Percentiles rank a stretch among this genome's conserved stretches.
phyloP scores from a whole-genome alignment of 2,329 filamentous ascomycete genomes.

The Trichoderma citrinoviride region DNA sequence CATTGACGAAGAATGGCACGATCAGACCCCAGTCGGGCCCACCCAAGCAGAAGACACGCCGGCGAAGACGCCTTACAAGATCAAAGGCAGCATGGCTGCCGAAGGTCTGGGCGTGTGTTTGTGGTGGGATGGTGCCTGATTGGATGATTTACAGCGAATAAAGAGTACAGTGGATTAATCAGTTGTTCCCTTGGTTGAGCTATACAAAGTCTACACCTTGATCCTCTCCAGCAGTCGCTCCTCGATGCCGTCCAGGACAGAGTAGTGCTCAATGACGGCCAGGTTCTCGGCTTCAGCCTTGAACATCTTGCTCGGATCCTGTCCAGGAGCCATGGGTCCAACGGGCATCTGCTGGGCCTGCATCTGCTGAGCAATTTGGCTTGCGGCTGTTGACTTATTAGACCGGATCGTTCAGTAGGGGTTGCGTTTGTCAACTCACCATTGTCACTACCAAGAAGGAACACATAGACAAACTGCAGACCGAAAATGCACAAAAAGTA shows the following conservation, averaged over 20 bases:
- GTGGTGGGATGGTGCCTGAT: conserved; percentile 55
- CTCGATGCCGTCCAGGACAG: conserved; percentile 84
- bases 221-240: conserved; percentile 68
- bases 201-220: conserved; percentile 35
- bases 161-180: conserved; percentile 28
- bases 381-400: conserved; percentile 63
- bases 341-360: conserved; percentile 55
- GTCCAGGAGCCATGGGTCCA: conserved; percentile 72
- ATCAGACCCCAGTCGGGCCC: conserved; percentile 73
- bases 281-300: conserved; percentile 90
- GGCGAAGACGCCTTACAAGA: conserved; percentile 68
- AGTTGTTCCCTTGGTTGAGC: conserved; percentile 22
- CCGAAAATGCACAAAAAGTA: conserved; percentile 98
- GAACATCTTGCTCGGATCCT: conserved; percentile 96
- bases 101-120: conserved; percentile 61
- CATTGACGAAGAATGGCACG: conserved; percentile 85
- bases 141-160: conserved; percentile 23
- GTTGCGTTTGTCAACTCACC: conserved; percentile 55
- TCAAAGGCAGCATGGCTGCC: conserved; percentile 63
- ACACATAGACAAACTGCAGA: conserved; percentile 94
- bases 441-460: conserved; percentile 93
- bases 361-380: conserved; percentile 89
- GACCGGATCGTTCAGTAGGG: not conserved
- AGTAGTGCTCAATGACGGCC: conserved; percentile 91
- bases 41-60: conserved; percentile 58